Conservation (phyloP, 2,329 filamentous ascomycete genomes). For the Anthostomella pinea region DNA sequence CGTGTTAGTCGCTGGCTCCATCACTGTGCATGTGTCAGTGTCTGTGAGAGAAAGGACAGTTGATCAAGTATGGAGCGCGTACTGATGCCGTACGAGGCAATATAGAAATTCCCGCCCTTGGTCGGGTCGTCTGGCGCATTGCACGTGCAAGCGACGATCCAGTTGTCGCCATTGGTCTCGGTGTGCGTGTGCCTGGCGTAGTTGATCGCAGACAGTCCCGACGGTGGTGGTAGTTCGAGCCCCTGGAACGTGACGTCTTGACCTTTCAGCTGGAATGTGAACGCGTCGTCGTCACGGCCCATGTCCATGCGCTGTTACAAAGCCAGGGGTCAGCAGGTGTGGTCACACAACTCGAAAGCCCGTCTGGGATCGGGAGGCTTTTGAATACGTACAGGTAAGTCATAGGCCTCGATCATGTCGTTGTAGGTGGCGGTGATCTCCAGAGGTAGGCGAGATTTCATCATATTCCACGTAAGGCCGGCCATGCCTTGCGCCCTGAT, state of each 20-base stretch:
- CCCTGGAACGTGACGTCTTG: conserved; percentile 13
- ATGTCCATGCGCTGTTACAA: conserved; percentile 18
- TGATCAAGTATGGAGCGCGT: no score
- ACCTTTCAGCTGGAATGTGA: conserved; percentile 15
- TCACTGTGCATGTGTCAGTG: conserved; percentile 5
- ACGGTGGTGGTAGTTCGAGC: conserved; percentile 17
- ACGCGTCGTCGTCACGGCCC: conserved; percentile 11
- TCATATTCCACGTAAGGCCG: conserved; percentile 20
- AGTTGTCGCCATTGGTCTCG: conserved; percentile 19
- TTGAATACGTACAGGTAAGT: conserved; percentile 11
- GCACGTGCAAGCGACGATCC: conserved; percentile 14
- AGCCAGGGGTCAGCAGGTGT: not conserved
- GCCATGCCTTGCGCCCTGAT: conserved; percentile 19
- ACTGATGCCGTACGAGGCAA: conserved; percentile 21
- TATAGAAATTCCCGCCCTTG: conserved; percentile 19
- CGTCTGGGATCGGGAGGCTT: not conserved
- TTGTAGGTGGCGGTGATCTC: conserved; percentile 19
- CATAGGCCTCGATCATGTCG: conserved; percentile 9
- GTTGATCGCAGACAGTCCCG: conserved; percentile 14
- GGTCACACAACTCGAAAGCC: no score
- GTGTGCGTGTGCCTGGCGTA: conserved; percentile 19
- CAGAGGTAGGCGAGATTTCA: conserved; percentile 15
- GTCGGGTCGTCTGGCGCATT: conserved; percentile 12
- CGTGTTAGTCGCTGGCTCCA: conserved; percentile 19
- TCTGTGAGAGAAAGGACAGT: no score